Conservation (phyloP, 805 yeast genomes). For the Wickerhamomyces xylosicus region DNA sequence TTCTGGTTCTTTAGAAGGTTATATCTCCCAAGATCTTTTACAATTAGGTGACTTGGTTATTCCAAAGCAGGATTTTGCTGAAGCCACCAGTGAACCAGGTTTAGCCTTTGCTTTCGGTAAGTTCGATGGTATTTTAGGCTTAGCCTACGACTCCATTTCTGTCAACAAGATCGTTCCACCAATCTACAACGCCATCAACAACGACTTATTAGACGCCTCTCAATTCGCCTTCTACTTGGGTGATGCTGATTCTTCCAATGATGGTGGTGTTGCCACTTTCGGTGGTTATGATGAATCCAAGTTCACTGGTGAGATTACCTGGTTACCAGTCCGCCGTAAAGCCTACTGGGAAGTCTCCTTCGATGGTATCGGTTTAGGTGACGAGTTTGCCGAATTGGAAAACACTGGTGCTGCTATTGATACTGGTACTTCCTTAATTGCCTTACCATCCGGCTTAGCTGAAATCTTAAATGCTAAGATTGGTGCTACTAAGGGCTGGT, state of each 20-base stretch:
- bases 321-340: constrained; percentile 98
- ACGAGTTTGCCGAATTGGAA: constrained; percentile 76
- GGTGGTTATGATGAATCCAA: constrained; percentile 84
- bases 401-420: constrained; percentile 95
- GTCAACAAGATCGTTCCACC: constrained; percentile 91
- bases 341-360: constrained; percentile 99
- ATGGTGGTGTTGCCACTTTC: constrained; percentile 88
- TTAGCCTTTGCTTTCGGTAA: constrained; percentile 97
- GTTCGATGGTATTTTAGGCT: constrained; percentile 94
- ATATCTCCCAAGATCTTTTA: constrained; percentile 76
- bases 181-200: constrained; percentile 74
- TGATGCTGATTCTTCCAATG: constrained; percentile 52
- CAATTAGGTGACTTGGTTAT: constrained; percentile 76
- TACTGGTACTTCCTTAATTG: constrained; percentile 95
- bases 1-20: constrained; percentile 88
- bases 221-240: constrained; percentile 90
- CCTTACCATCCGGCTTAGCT: constrained; percentile 90
- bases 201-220: constrained; percentile 73
- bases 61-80: constrained; percentile 89
- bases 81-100: constrained; percentile 96
- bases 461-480: constrained; percentile 92
- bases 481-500: constrained; percentile 96
- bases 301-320: constrained; percentile 76
- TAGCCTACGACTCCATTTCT: constrained; percentile 87
- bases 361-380: constrained; percentile 85